These are phyloP conservation scores for Scenedesmus sp. DNA, from an alignment of 163 green algal species.

Conservation along the genomic window DNA sequence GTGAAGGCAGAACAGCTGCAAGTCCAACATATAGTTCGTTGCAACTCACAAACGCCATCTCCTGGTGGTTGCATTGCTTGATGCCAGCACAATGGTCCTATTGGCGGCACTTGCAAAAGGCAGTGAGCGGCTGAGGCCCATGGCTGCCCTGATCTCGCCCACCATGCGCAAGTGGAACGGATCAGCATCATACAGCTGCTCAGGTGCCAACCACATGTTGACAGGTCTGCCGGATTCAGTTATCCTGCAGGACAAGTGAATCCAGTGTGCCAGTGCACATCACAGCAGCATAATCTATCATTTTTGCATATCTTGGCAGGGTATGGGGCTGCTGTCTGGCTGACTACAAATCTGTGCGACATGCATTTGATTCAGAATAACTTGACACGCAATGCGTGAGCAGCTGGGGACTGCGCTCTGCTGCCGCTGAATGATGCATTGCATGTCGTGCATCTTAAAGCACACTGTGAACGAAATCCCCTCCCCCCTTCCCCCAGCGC, in stretches of 20 bases:
- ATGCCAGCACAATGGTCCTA: conserved; percentile 3
- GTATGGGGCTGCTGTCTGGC: too few species aligned
- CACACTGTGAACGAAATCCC: too few species aligned
- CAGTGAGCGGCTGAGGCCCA: not conserved
- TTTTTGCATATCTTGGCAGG: too few species aligned
- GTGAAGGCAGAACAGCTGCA: too few species aligned
- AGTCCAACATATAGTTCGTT: not conserved
- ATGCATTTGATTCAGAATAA: too few species aligned
- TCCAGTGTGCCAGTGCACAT: not conserved
- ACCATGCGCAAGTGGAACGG: not conserved
- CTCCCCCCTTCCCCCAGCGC: too few species aligned
- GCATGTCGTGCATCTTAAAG: too few species aligned
- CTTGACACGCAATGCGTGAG: too few species aligned
- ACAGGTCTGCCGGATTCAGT: not conserved
- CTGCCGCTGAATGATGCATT: too few species aligned
- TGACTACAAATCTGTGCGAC: too few species aligned
- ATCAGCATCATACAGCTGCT: conserved; percentile 28
- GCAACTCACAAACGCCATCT: not conserved
- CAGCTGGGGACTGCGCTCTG: too few species aligned
- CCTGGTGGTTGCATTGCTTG: not conserved
- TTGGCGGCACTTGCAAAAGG: not conserved
- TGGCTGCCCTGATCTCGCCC: not conserved
- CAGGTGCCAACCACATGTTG: conserved; percentile 12
- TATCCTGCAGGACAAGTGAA: not conserved
- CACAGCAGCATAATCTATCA: too few species aligned